Evolutionary conservation across 2,329 filamentous ascomycete genomes (phyloP).

Genomic region (Pseudogymnoascus sp.): DNA sequence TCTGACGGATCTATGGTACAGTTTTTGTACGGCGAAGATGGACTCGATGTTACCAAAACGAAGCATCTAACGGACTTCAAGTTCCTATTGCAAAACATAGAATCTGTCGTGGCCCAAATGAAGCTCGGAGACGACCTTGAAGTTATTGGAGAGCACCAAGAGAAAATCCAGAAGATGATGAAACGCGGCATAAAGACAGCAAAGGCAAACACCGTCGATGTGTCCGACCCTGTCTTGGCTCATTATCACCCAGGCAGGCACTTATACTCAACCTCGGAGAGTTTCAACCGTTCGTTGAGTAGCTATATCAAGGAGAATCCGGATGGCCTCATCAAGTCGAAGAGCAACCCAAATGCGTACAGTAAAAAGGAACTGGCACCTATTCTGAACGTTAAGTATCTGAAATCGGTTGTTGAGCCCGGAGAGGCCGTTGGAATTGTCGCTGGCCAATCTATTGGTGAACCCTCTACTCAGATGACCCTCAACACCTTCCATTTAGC

Average conservation of each 20-base stretch:
- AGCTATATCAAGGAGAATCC: constrained; percentile 74
- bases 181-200: constrained; percentile 73
- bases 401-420: constrained; percentile 84
- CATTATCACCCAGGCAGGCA: constrained; percentile 68
- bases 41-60: constrained; percentile 87
- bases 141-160: constrained; percentile 58
- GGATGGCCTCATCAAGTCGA: constrained; percentile 49
- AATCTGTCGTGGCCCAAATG: constrained; percentile 70
- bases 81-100: constrained; percentile 80
- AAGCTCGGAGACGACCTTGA: constrained; percentile 54
- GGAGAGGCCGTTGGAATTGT: constrained; percentile 96
- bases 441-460: constrained; percentile 91
- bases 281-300: constrained; percentile 64
- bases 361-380: constrained; percentile 49
- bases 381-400: constrained; percentile 84
- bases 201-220: constrained; percentile 46
- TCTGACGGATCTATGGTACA: constrained; percentile 89
- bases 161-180: constrained; percentile 58
- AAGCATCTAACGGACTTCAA: constrained; percentile 85
- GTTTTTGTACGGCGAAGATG: constrained; percentile 95
- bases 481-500: constrained; percentile 99
- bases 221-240: constrained; percentile 62
- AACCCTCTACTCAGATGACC: constrained; percentile 98
- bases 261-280: constrained; percentile 82
- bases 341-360: constrained; percentile 30